These are phyloP conservation scores for Phytophthora litchii DNA, from an alignment of 352 stramenopile genomes.

Conservation along the genomic window DNA sequence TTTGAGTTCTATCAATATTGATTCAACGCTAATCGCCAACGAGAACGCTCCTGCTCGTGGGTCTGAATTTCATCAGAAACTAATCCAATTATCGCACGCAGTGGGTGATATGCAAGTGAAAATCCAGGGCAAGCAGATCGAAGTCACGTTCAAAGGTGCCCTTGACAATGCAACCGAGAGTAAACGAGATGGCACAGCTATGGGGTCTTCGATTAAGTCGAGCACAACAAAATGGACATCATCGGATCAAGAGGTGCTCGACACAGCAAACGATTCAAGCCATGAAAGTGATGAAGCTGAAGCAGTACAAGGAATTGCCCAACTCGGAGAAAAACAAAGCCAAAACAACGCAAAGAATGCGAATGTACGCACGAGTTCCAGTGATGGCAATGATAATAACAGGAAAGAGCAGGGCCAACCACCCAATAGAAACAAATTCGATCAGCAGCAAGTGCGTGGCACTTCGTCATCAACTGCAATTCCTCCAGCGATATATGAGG, in stretches of 20 bases:
- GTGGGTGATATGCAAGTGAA: conserved; percentile 35
- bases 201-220: not conserved
- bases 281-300: not conserved
- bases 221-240: conserved; percentile 4
- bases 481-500: not conserved
- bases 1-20: not conserved
- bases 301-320: not conserved
- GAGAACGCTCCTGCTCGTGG: not conserved
- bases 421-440: not conserved
- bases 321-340: not conserved
- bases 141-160: conserved; percentile 31
- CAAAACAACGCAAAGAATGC: not conserved
- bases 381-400: not conserved
- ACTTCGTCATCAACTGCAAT: not conserved
- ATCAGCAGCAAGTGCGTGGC: not conserved
- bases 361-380: not conserved
- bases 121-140: conserved; percentile 28
- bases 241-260: conserved; percentile 6
- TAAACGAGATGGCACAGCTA: not conserved
- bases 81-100: conserved; percentile 22
- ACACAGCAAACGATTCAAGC: not conserved
- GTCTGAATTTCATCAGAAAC: conserved; percentile 17
- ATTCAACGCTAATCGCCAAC: not conserved
- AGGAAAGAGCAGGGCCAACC: not conserved
- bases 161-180: conserved; percentile 7